Percentiles rank a stretch among this genome's conserved stretches.
These are phyloP conservation scores for Diaporthe longicolla DNA, from an alignment of 2,329 filamentous ascomycete species.

Conservation along the genomic window DNA sequence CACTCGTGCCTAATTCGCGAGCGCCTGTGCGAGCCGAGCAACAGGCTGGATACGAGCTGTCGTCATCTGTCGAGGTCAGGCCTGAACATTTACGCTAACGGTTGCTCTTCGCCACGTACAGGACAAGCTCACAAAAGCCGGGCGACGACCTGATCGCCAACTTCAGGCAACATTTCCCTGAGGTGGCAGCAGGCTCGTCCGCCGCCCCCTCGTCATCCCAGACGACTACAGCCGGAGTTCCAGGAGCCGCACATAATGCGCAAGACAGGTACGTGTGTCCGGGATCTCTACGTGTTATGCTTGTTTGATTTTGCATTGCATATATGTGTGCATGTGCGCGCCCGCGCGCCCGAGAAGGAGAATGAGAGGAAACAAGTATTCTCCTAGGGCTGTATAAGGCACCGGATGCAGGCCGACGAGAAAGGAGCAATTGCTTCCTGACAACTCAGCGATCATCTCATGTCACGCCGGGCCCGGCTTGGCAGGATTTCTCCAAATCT, in stretches of 20 bases:
- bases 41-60: not conserved
- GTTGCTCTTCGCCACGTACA: constrained; percentile 50
- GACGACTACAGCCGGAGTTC: constrained; percentile 52
- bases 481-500: constrained; percentile 33
- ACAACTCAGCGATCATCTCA: constrained; percentile 11
- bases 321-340: not conserved
- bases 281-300: not conserved
- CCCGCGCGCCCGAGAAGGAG: not conserved
- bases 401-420: not conserved
- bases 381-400: not conserved
- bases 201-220: constrained; percentile 58
- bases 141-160: constrained; percentile 85
- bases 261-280: constrained; percentile 52
- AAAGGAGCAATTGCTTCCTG: not conserved
- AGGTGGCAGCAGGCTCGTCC: constrained; percentile 67
- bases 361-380: not conserved
- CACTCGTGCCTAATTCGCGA: not conserved
- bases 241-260: constrained; percentile 47
- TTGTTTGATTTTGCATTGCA: not conserved
- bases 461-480: constrained; percentile 24
- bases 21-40: constrained; percentile 12
- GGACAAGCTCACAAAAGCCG: constrained; percentile 87
- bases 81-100: constrained; percentile 25
- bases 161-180: constrained; percentile 87
- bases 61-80: constrained; percentile 16